Percentiles rank a stretch among this genome's conserved stretches.
Conservation (phyloP, 2,329 filamentous ascomycete species). For the Colletotrichum phormii region DNA sequence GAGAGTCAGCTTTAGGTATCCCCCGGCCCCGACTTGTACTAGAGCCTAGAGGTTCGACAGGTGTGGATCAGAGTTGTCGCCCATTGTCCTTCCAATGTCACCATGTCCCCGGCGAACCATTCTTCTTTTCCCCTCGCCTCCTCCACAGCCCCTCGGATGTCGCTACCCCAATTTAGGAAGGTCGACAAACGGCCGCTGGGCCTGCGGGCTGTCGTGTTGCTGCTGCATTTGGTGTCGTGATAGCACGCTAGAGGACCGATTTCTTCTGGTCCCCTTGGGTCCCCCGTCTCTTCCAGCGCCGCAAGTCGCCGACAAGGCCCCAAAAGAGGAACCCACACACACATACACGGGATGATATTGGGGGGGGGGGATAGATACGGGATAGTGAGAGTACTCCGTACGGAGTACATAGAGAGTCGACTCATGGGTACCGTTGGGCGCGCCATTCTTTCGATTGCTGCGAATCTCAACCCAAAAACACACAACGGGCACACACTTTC, state of each 20-base stretch:
- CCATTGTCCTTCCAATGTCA: conserved; percentile 25
- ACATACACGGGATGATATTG: conserved; percentile 1
- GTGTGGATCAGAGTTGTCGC: conserved; percentile 15
- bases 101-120: conserved; percentile 31
- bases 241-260: conserved; percentile 31
- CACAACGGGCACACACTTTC: not conserved
- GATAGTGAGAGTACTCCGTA: not conserved
- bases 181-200: conserved; percentile 33
- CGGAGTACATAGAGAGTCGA: not conserved
- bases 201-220: conserved; percentile 19
- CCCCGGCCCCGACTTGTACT: not conserved
- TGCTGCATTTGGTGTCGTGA: conserved; percentile 31
- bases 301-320: conserved; percentile 12
- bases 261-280: conserved; percentile 20
- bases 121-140: conserved; percentile 31
- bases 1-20: conserved; percentile 11
- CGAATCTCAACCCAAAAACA: not conserved
- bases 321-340: conserved; percentile 16
- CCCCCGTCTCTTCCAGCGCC: conserved; percentile 3
- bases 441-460: not conserved
- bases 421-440: not conserved
- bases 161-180: conserved; percentile 37
- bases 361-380: not conserved
- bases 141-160: conserved; percentile 35
- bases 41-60: not conserved